Conservation (phyloP, 345 rosid genomes). For the Rhodamnia rubescens region DNA sequence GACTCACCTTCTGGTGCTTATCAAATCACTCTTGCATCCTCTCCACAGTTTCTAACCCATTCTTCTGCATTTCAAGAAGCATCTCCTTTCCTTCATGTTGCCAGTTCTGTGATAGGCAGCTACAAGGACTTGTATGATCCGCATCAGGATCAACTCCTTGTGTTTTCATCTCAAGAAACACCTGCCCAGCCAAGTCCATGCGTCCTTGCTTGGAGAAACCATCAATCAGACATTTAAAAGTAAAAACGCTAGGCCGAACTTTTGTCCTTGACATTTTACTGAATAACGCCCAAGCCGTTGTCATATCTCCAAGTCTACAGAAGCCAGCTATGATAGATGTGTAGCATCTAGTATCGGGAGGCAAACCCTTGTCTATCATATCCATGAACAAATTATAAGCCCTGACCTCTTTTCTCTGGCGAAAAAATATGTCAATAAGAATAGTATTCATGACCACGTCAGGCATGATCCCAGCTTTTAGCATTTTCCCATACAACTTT, state of each 20-base stretch:
- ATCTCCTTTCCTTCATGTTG: conserved; percentile 12
- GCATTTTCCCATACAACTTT: conserved; percentile 23
- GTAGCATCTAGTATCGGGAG: conserved; percentile 25
- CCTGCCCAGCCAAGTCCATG: conserved; percentile 28
- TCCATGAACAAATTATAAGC: conserved; percentile 26
- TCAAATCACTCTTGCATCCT: background rate
- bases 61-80: conserved; percentile 27
- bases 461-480: conserved; percentile 28
- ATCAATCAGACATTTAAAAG: conserved; percentile 40
- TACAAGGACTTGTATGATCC: conserved; percentile 33
- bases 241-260: conserved; percentile 23
- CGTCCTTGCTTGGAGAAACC: conserved; percentile 29
- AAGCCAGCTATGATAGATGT: conserved; percentile 35
- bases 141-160: conserved; percentile 18
- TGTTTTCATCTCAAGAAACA: conserved; percentile 31
- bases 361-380: conserved; percentile 27
- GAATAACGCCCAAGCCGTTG: conserved; percentile 22
- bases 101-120: conserved; percentile 23
- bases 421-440: conserved; percentile 27
- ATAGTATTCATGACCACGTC: conserved; percentile 23
- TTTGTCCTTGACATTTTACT: conserved; percentile 16
- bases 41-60: background rate
- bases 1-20: background rate
- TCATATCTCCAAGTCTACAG: conserved; percentile 30
- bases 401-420: background rate